phyloP scores from a whole-genome alignment of 1,284 basidiomycete species.

The Wallemia mellicola region DNA sequence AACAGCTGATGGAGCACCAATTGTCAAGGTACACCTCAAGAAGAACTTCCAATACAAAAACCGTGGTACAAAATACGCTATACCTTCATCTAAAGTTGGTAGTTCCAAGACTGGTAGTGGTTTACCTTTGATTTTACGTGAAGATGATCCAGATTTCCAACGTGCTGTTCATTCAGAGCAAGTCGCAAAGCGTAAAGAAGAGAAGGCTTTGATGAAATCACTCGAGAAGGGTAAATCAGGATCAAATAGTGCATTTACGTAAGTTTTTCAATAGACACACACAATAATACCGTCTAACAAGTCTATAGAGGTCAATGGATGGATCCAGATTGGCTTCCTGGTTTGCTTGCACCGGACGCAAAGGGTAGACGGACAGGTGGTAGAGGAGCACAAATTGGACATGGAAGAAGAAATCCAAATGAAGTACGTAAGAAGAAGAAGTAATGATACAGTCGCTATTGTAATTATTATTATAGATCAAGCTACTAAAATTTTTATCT shows the following conservation, averaged over 20 bases:
- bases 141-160: slow-evolving; percentile 64
- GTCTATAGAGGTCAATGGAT: not conserved
- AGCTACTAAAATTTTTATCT: not conserved
- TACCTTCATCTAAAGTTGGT: slow-evolving; percentile 70
- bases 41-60: slow-evolving; percentile 79
- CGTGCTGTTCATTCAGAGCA: slow-evolving; percentile 46
- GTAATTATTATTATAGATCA: no score
- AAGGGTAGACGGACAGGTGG: slow-evolving; percentile 31
- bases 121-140: slow-evolving; percentile 37
- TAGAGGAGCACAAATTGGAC: slow-evolving; percentile 41
- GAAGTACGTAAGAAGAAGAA: slow-evolving; percentile 26
- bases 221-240: slow-evolving; percentile 22
- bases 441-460: no score
- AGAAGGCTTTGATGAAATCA: slow-evolving; percentile 35
- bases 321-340: slow-evolving; percentile 34
- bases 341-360: slow-evolving; percentile 44
- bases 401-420: slow-evolving; percentile 63
- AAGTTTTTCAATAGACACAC: slow-evolving; percentile 40
- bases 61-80: slow-evolving; percentile 74
- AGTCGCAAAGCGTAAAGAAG: slow-evolving; percentile 40
- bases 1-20: slow-evolving; percentile 22
- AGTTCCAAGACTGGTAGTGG: slow-evolving; percentile 41
- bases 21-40: slow-evolving; percentile 62
- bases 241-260: slow-evolving; percentile 22
- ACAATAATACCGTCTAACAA: slow-evolving; percentile 22